A percentile compares a stretch with the other conserved stretches of the same genome.
Conservation (phyloP, 1,139 yeast species). For the Magnusiomyces sp. region DNA sequence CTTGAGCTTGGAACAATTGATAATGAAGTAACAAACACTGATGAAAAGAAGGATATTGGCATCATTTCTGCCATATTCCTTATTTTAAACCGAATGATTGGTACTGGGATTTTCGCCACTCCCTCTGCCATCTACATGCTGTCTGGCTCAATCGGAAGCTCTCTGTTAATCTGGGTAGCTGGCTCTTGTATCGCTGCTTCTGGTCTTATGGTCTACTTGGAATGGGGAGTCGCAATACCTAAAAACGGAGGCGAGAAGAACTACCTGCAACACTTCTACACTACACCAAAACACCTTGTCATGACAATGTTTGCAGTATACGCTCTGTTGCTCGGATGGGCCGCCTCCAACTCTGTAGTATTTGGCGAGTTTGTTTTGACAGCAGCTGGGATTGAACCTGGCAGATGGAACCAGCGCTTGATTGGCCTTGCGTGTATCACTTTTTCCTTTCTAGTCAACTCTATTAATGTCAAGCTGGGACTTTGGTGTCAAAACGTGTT, state of each 20-base stretch:
- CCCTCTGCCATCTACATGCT: constrained; percentile 59
- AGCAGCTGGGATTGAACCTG: constrained; percentile 62
- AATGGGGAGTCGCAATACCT: constrained; percentile 76
- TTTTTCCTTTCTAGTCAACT: constrained; percentile 61
- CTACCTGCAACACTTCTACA: constrained; percentile 65
- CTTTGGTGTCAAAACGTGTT: constrained; percentile 57
- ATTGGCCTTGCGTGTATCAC: constrained; percentile 68
- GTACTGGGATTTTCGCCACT: constrained; percentile 75
- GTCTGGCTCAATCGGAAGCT: constrained; percentile 63
- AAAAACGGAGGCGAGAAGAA: constrained; percentile 86
- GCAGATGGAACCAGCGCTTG: constrained; percentile 69
- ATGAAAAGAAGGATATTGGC: constrained; percentile 37
- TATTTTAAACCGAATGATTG: constrained; percentile 67
- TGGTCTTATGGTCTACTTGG: constrained; percentile 70
- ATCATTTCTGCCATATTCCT: constrained; percentile 58
- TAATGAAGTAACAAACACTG: too few relatives aligned
- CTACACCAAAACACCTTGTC: constrained; percentile 58
- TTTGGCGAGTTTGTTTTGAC: constrained; percentile 46
- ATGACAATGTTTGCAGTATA: constrained; percentile 72
- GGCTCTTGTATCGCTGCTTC: constrained; percentile 63
- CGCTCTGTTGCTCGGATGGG: constrained; percentile 75
- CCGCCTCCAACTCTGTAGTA: constrained; percentile 63
- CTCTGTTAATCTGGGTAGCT: constrained; percentile 61
- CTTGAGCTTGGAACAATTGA: too few relatives aligned
- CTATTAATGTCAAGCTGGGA: constrained; percentile 55